Conservation (phyloP, 1,284 basidiomycete genomes). For the Earliella scabrosa region DNA sequence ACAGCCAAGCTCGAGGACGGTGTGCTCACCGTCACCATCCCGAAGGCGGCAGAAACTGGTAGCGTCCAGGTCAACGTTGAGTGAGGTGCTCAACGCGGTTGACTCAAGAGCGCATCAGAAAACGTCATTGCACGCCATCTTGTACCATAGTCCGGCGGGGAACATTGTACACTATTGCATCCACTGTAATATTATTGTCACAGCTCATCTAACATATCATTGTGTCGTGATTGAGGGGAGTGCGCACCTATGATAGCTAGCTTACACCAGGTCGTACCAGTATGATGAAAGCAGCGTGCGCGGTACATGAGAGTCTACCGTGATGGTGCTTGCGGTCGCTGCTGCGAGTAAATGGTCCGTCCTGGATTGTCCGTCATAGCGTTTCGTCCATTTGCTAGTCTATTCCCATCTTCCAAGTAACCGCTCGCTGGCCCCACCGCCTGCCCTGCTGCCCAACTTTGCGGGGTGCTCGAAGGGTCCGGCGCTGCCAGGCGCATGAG, state of each 20-base stretch:
- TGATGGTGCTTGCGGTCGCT: conserved; percentile 14
- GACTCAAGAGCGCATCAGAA: neutral
- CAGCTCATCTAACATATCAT: neutral
- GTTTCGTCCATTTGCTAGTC: conserved; percentile 23
- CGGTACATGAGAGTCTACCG: neutral
- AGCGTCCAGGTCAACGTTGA: conserved; percentile 44
- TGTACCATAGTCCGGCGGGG: too few species aligned
- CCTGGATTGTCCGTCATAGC: conserved; percentile 32
- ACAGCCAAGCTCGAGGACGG: conserved; percentile 71
- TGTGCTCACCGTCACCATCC: conserved; percentile 64
- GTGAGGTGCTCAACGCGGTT: conserved; percentile 18
- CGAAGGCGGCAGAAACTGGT: conserved; percentile 61
- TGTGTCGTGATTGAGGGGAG: neutral
- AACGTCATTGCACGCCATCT: conserved; percentile 12
- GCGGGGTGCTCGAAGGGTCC: conserved; percentile 4
- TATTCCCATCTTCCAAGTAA: conserved; percentile 26
- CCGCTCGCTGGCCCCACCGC: conserved; percentile 31
- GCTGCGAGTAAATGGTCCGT: conserved; percentile 37
- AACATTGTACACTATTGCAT: conserved; percentile 18
- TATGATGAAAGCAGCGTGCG: neutral
- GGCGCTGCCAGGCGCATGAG: neutral
- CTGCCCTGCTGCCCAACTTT: conserved; percentile 15
- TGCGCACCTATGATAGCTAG: conserved; percentile 13
- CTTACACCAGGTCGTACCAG: neutral
- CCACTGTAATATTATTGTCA: neutral